Evolutionary conservation across 306 rosid species (phyloP), one percentile per base, ranked within the genome.

Genomic region (Glycine tomentella): DNA sequence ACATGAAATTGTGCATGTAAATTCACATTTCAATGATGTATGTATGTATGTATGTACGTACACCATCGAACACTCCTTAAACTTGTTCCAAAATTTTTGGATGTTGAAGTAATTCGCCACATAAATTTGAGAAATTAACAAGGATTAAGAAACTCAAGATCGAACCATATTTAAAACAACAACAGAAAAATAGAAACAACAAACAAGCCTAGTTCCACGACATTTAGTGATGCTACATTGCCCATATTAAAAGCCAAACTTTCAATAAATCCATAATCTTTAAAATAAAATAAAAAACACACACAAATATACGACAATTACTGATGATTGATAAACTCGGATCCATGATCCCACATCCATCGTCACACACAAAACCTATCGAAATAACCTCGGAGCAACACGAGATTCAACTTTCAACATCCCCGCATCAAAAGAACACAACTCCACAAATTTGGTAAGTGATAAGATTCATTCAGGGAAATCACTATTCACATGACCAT

Each of bases 301-400:
- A 25, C 64, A 20, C 6, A n/a, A 1, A 36, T 50, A 70, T 36
- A 53, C 53, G 4, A 38, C 13, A 81, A 72, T 8, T 58, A 82
- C 57, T 59, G 12, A 49, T 58, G 67, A 46, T 45, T 38, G 14
- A 61, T 38, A 48, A 33, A 63, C 81, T 49, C 9, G 80, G 80
- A 86, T 86, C 87, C 77, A 46, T 46, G 71, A 82, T 40, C 84
- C 64, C 70, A n/a, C 13, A 74, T 66, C 64, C 55, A 74, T 36
- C 44, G 75, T 64, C 69, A 63, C 61, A 79, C 67, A 55, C 4
- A 48, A 66, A 76, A 33, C 77, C 38, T 5, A 8, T 3, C 33
- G 74, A 25, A 83, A 48, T 70, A 48, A 4, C 73, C 34, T 11
- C 4, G 20, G 58, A 9, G 49, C 45, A 75, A 62, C 9, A 62